These are phyloP conservation scores for Ceratocystiopsis minuta DNA, from an alignment of 2,329 filamentous ascomycete species.

Conservation along the genomic window DNA sequence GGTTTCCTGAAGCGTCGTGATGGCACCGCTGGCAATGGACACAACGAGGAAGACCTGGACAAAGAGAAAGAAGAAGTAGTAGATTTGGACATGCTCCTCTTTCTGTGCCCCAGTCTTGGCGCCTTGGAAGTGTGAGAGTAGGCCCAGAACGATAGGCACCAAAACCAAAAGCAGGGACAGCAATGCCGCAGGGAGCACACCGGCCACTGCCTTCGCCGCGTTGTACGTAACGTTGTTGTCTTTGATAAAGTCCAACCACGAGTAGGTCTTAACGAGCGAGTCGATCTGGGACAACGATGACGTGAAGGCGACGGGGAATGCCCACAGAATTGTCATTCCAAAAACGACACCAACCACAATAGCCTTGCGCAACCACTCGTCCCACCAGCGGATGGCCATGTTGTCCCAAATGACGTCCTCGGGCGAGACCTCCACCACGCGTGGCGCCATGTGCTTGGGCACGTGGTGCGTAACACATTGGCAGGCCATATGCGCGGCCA, in stretches of 20 bases:
- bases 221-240: constrained; percentile 40
- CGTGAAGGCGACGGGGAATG: constrained; percentile 77
- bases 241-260: constrained; percentile 55
- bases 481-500: constrained; percentile 95
- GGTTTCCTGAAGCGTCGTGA: constrained; percentile 42
- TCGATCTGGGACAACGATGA: constrained; percentile 65
- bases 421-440: constrained; percentile 83
- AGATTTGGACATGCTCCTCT: constrained; percentile 71
- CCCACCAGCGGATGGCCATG: constrained; percentile 92
- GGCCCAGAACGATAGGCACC: constrained; percentile 59
- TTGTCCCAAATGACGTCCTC: constrained; percentile 94
- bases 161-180: constrained; percentile 64
- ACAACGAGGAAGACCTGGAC: constrained; percentile 90
- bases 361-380: constrained; percentile 56
- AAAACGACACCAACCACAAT: constrained; percentile 47
- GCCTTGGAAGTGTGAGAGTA: constrained; percentile 57
- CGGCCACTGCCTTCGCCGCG: constrained; percentile 49
- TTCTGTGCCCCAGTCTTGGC: constrained; percentile 66
- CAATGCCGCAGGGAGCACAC: constrained; percentile 66
- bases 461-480: constrained; percentile 81
- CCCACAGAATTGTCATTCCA: constrained; percentile 74
- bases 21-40: constrained; percentile 56
- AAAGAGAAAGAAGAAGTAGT: constrained; percentile 89
- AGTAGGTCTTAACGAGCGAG: constrained; percentile 41
- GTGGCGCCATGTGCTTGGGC: constrained; percentile 82